Evolutionary conservation across 2,329 filamentous ascomycete genomes (phyloP), one percentile per base, ranked within the genome.

Genomic region (Zasmidium cellare): DNA sequence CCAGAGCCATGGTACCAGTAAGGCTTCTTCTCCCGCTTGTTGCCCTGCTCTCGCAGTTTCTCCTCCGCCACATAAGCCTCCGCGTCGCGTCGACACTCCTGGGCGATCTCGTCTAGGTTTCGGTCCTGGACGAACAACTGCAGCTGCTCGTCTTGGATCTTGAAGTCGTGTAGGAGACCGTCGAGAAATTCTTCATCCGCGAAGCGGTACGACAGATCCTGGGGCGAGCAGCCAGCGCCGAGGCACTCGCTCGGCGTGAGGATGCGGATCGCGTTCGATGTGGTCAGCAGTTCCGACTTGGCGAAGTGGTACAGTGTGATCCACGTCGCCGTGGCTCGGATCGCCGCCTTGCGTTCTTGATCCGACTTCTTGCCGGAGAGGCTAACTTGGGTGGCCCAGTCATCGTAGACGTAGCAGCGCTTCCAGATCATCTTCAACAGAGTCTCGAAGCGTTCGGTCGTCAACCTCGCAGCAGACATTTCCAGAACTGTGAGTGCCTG

Each of bases 301-400:
- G 58, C 25, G 45, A 64, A 53, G 22, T 60, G 53, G 47, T 62
- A 65, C 9, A 70, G 46, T 1, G 91, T 96, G 51, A 63, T 56
- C 81, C 66, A 74, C 1, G 65, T 56, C 12, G 64, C 63, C 1
- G 71, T 73, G 20, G 67, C 55, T 14, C 67, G 63, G 14, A 96
- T 75, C 18, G 84, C 78, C 24, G 82, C 80, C 53, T 86, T 79
- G 24, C 91, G 83, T 61, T 89, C 82, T 2, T 79, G 76, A 68
- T 96, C 92, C 56, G 86, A 85, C 70, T 90, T 64, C 51, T 64
- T 63, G 22, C 60, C 62, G 45, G 53, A 44, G 18, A 59, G 38
- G 31, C 59, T 88, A 58, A 88, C 80, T 49, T 87, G 85, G 0
- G 89, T 93, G 64, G 90, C 86, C 94, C 94, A 99, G 70, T 97